Evolutionary conservation across 192 early-diverging fungal species (phyloP), one percentile per base, ranked within the genome.

Genomic region (Dispira simplex): DNA sequence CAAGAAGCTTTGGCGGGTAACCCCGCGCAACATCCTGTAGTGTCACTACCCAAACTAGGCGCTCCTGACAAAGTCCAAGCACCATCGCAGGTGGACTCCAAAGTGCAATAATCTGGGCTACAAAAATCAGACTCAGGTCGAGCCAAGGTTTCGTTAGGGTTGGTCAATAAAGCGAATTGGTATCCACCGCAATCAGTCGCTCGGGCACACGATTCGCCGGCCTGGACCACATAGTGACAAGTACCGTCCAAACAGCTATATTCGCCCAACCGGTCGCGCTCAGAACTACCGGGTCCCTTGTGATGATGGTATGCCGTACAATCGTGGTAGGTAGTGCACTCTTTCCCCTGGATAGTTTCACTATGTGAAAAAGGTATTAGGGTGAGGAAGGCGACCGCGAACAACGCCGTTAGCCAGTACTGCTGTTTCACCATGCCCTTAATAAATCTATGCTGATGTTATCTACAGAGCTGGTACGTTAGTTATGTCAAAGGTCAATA

Each of bases 51-150:
- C 3, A 45, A 60, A 25, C 68, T 63, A 59, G 76, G 79, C 11
- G 79, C 74, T 21, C 74, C 71, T 2, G 67, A 65, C 10, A 79
- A 68, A 26, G 77, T 76, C 82, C 82, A 84, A 13, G 79, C 80
- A 21, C 79, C 78, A 39, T 75, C 81, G 62, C 84, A 86, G 0
- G 71, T 74, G 11, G 82, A 82, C 47, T 79, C 84, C 13, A 84
- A 63, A 10, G 82, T 83, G 65, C 82, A 84, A 46, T 75, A 73
- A 14, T 72, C 64, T 11, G 82, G 76, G 0, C 74, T 70, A 64
- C 84, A 80, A 47, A 79, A 74, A 64, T 68, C 69, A 44, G 56
- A 43, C 43, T 43, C 46, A 20, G 20, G n/a, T 13, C 26, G 63
- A 13, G 71, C 68, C 16, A 23, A 27, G 11, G 63, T 70, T 27